Evolutionary conservation across 768 basidiomycete species (phyloP).

Genomic region (Kwoniella botswanensis): DNA sequence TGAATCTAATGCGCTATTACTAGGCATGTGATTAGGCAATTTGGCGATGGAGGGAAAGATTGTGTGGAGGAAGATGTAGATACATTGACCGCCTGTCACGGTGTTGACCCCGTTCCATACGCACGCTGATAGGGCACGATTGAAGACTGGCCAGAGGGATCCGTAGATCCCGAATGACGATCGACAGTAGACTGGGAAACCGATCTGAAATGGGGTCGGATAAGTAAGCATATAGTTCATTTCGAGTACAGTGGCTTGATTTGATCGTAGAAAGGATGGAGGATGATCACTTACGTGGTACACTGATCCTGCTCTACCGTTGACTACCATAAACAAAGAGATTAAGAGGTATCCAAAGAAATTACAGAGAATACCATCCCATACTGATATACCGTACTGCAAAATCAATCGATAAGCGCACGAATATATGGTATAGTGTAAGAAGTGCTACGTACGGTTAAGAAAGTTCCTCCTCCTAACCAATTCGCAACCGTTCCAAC

Average conservation of each 20-base stretch:
- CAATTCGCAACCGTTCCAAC: constrained; percentile 42
- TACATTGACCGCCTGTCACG: constrained; percentile 42
- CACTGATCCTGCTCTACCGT: constrained; percentile 40
- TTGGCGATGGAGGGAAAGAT: constrained; percentile 43
- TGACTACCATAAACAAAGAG: constrained; percentile 42
- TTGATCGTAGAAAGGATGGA: not conserved
- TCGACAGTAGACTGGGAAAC: constrained; percentile 40
- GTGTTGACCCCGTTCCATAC: constrained; percentile 40
- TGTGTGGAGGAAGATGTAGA: constrained; percentile 44
- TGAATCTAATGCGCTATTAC: constrained; percentile 20
- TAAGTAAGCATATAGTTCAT: not conserved
- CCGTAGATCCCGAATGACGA: constrained; percentile 48
- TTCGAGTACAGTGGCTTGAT: constrained; percentile 1
- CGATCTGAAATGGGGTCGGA: constrained; percentile 10
- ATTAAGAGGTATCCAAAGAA: constrained; percentile 39
- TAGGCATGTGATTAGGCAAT: constrained; percentile 38
- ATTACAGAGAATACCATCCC: constrained; percentile 33
- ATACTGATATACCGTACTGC: constrained; percentile 21
- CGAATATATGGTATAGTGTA: constrained; percentile 1
- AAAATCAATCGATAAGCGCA: not conserved
- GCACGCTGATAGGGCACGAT: constrained; percentile 35
- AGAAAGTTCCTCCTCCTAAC: constrained; percentile 37
- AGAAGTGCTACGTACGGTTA: constrained; percentile 26
- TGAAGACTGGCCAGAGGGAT: constrained; percentile 42
- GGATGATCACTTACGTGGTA: constrained; percentile 32